These are phyloP conservation scores for Ceratobasidium sp. DNA, from an alignment of 1,284 basidiomycete species.

Conservation along the genomic window DNA sequence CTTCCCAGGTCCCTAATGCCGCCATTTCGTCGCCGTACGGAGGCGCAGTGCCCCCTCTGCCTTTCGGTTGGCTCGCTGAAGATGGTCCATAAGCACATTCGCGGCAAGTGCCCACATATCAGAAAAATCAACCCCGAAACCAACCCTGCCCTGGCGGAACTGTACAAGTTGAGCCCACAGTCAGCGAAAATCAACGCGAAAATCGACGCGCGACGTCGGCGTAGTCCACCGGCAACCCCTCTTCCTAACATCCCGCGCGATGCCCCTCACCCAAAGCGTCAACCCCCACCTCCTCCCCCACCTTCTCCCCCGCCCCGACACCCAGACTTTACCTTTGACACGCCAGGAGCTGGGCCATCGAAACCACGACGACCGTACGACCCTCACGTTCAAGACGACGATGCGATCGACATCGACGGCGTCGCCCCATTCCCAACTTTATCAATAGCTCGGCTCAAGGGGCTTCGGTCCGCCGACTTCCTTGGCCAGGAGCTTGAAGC, in stretches of 20 bases:
- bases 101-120: not conserved
- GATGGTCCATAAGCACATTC: not conserved
- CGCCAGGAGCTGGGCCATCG: conserved; percentile 25
- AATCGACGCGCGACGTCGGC: not conserved
- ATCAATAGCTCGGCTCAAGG: conserved; percentile 1
- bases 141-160: not conserved
- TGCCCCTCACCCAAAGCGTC: not conserved
- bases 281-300: not conserved
- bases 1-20: not conserved
- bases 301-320: not conserved
- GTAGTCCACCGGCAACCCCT: not conserved
- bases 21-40: not conserved
- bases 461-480: not conserved
- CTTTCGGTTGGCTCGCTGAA: not conserved
- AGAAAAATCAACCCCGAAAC: not conserved
- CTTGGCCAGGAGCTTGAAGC: conserved; percentile 24
- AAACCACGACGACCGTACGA: not conserved
- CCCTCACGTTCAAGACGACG: not conserved
- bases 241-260: not conserved
- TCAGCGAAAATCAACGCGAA: not conserved
- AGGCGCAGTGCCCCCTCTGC: not conserved
- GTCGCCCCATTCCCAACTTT: not conserved
- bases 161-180: not conserved
- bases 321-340: not conserved
- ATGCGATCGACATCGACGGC: not conserved